phyloP scores from a whole-genome alignment of 441 rosid genomes.

The Aleurites moluccanus region DNA sequence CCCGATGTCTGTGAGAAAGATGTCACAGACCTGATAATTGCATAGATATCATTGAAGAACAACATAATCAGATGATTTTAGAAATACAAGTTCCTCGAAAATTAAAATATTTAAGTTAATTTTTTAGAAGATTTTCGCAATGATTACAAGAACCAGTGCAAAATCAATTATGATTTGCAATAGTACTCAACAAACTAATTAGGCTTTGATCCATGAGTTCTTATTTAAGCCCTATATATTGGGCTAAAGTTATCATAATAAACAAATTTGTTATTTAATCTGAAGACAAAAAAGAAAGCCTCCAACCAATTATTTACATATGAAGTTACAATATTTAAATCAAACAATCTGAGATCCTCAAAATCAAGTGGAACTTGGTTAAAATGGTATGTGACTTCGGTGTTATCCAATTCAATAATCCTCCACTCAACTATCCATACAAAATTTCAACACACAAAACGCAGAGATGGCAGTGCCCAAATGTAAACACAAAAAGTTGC shows the following conservation, averaged over 20 bases:
- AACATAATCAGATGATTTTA: neutral
- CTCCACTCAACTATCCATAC: neutral
- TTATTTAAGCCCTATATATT: no score
- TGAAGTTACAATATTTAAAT: neutral
- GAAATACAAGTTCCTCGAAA: neutral
- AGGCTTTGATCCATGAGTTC: no score
- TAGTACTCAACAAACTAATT: no score
- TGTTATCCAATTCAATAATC: neutral
- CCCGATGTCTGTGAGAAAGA: constrained; percentile 57
- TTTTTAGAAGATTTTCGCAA: neutral
- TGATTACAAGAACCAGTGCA: neutral
- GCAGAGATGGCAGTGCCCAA: no score
- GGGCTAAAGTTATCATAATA: no score
- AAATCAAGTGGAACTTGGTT: neutral
- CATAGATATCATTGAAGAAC: neutral
- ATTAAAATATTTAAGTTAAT: neutral
- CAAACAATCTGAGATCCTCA: neutral
- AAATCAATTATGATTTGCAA: neutral
- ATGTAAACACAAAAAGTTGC: neutral
- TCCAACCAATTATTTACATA: neutral
- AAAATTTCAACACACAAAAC: no score
- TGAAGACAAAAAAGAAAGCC: neutral
- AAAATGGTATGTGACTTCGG: neutral
- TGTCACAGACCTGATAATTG: constrained; percentile 59
- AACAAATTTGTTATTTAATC: no score